These are phyloP conservation scores for Perkinsus olseni DNA, from an alignment of 169 alveolate genomes.

Conservation along the genomic window DNA sequence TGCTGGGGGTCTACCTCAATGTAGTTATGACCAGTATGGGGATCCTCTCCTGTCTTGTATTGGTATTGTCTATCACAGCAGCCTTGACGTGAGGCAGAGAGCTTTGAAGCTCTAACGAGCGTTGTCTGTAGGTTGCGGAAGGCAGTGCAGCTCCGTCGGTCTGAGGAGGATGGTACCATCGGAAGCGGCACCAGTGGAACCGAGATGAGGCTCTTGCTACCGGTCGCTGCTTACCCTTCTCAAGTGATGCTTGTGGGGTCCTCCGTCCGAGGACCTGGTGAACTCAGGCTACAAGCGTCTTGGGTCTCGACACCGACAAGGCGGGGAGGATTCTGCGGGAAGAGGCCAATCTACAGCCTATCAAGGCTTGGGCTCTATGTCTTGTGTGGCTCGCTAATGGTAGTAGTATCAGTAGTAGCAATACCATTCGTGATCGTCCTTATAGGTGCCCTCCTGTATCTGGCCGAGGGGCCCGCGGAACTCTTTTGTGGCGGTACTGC, in stretches of 20 bases:
- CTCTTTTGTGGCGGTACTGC: background rate
- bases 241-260: too few species aligned
- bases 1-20: background rate
- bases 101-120: background rate
- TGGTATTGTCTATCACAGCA: background rate
- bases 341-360: background rate
- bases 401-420: background rate
- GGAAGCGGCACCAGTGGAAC: too few species aligned
- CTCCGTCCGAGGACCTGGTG: too few species aligned
- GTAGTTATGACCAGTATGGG: background rate
- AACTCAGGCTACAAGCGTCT: too few species aligned
- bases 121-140: background rate
- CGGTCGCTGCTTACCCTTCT: too few species aligned
- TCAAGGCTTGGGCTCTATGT: background rate
- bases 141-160: too few species aligned
- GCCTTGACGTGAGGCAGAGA: background rate
- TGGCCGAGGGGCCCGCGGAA: background rate
- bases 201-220: too few species aligned
- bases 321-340: background rate
- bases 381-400: background rate
- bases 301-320: background rate
- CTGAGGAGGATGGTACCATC: too few species aligned
- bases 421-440: background rate
- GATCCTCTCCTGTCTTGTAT: background rate
- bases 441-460: background rate